Conservation (phyloP, 2,329 filamentous ascomycete genomes). For the Lasiodiplodia citricola region DNA sequence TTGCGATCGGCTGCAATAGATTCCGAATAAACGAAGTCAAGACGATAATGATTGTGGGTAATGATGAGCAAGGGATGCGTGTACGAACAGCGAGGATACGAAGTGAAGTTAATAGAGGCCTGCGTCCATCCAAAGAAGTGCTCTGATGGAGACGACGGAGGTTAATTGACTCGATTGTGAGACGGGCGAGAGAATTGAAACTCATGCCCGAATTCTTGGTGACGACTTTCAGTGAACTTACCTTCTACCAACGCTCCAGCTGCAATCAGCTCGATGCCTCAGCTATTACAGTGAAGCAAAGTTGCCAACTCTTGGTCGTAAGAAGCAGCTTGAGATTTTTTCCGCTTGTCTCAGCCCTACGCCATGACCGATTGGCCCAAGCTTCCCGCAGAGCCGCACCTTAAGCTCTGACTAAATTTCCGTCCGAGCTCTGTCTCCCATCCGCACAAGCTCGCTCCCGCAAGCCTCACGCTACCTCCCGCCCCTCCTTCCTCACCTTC, state of each 20-base stretch:
- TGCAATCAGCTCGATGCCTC: not conserved
- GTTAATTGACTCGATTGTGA: not conserved
- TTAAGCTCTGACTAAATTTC: conserved; percentile 18
- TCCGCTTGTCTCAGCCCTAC: conserved; percentile 21
- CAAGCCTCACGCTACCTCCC: not conserved
- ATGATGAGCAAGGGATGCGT: not conserved
- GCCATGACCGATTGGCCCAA: not conserved
- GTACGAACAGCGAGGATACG: conserved; percentile 13
- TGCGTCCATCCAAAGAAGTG: not conserved
- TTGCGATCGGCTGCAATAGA: conserved; percentile 9
- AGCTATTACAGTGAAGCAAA: not conserved
- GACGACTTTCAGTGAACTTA: not conserved
- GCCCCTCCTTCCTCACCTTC: not conserved
- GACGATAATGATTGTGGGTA: not conserved
- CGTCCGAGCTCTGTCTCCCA: conserved; percentile 10
- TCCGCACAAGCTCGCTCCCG: not conserved
- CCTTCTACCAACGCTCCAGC: not conserved
- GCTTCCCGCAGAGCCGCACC: conserved; percentile 28
- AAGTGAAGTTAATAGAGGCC: not conserved
- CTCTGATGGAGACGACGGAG: not conserved
- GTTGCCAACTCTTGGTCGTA: not conserved
- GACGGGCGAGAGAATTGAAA: not conserved
- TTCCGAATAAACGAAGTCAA: conserved; percentile 20
- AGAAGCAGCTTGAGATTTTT: not conserved
- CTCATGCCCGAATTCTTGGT: not conserved